Base-by-base conservation (phyloP, 371 early-diverging fungal species). In the Mortierella sp. region DNA sequence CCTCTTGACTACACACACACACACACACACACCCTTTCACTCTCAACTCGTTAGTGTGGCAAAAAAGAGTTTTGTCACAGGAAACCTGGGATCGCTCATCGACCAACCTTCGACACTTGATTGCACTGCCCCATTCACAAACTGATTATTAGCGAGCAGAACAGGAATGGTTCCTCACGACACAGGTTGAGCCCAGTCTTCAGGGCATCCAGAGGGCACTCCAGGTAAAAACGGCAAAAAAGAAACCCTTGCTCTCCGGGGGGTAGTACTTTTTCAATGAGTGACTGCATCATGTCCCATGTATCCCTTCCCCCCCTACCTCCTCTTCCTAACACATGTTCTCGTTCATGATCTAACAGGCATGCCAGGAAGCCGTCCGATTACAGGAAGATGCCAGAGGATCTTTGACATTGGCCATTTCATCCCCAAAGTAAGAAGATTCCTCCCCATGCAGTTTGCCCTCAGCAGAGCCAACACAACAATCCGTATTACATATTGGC, bases 141-240 rank as follows among this genome's bases (percentile, higher is more conserved):
- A 39, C 55, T 14, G 24, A 3, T 43, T 55, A 34, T 10, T 56
- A 76, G 77, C 56, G 64, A 47, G 62, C 64, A 25, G 77, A 76
- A 46, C 77, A 68, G 31, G 66, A 68, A 53, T 76, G 77, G 77
- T 76, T 76, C 62, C 25, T 76, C 39, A 57, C 58, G 9, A 76
- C 69, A 0, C 77, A 76, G 31, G 77, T 68, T 34, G 46, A 60
- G 29, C 62, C 77, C 2, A 57, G 48, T 52, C 68, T 76, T 2
- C 50, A 60, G 4, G 61, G 55, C 37, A 76, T 76, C 21, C 64
- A 68, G 31, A 59, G 61, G 21, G 59, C 77, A 29, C 60, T 76
- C 17, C 14, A 61, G 24, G 77, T 76, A 34, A n/a, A n/a, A n/a
- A 34, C 34, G 34, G 34, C 34, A 10, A 34, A 34, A 54, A 57